These are phyloP conservation scores for Brassica cretica DNA, from an alignment of 345 rosid species.

Conservation along the genomic window DNA sequence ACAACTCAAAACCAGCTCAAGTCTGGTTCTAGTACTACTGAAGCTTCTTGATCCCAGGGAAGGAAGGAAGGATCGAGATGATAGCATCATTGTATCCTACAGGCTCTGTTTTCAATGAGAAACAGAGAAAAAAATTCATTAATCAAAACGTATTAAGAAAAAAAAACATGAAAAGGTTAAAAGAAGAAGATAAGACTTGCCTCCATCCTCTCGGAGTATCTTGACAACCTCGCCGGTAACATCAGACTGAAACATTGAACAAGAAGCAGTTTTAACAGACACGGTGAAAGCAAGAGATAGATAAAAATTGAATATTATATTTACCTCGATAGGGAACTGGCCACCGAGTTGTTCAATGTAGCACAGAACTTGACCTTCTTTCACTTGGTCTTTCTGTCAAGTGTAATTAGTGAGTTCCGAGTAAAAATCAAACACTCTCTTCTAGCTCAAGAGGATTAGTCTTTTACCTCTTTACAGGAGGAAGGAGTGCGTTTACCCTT, in stretches of 20 bases:
- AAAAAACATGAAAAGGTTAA: background rate
- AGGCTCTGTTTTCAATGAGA: conserved; percentile 54
- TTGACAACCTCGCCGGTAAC: conserved; percentile 72
- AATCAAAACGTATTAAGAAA: background rate
- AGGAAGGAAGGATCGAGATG: conserved; percentile 77
- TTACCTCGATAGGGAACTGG: conserved; percentile 79
- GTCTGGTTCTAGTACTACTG: conserved; percentile 38
- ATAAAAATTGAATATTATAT: background rate
- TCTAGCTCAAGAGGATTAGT: conserved; percentile 1
- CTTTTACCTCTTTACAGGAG: conserved; percentile 75
- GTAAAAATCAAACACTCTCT: background rate
- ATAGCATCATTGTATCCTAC: conserved; percentile 88
- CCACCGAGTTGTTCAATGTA: conserved; percentile 84
- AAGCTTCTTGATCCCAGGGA: conserved; percentile 92
- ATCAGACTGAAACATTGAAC: conserved; percentile 57
- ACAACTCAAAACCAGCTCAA: conserved; percentile 28
- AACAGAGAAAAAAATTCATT: conserved; percentile 7
- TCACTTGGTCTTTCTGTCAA: conserved; percentile 78
- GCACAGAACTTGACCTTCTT: conserved; percentile 86
- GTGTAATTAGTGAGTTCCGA: background rate
- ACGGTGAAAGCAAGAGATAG: background rate
- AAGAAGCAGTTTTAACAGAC: background rate
- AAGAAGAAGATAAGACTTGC: conserved; percentile 42
- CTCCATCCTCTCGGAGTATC: conserved; percentile 78
- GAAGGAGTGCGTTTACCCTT: conserved; percentile 80